Percentiles rank a stretch among this genome's conserved stretches.
Conservation (phyloP, 2,329 filamentous ascomycete genomes). For the Harringtonia lauricola region DNA sequence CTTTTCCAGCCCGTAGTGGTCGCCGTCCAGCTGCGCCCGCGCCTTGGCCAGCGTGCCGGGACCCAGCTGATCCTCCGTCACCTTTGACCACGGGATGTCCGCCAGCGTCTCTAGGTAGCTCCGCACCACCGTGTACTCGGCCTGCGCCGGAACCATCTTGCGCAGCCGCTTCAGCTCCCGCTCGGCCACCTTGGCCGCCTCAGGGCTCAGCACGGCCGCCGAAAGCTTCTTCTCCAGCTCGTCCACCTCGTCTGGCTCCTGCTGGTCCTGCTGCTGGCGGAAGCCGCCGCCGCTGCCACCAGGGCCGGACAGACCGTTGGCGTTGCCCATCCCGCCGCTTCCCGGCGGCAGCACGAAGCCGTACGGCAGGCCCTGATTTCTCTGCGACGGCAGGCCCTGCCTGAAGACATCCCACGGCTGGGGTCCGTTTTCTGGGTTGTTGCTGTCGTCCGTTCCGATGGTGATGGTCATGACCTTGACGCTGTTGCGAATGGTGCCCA, state of each 20-base stretch:
- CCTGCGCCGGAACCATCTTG: constrained; percentile 94
- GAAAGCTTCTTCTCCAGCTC: constrained; percentile 84
- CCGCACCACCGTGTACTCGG: constrained; percentile 87
- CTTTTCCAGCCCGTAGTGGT: constrained; percentile 92
- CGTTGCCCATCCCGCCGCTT: constrained; percentile 3
- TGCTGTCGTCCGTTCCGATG: constrained; percentile 41
- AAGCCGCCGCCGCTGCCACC: constrained; percentile 1
- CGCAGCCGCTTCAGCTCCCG: constrained; percentile 77
- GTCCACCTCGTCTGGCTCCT: constrained; percentile 81
- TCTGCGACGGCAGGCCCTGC: constrained; percentile 10
- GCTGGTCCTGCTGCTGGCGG: constrained; percentile 20
- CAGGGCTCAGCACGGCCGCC: constrained; percentile 67
- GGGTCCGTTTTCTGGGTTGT: constrained; percentile 34
- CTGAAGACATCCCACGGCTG: background rate
- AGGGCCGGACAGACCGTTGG: constrained; percentile 20
- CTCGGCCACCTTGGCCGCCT: constrained; percentile 83
- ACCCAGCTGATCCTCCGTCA: constrained; percentile 78
- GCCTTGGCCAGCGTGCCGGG: constrained; percentile 68
- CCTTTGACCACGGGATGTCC: constrained; percentile 84
- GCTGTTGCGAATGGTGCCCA: constrained; percentile 74
- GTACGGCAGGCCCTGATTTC: constrained; percentile 3
- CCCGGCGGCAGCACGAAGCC: constrained; percentile 8
- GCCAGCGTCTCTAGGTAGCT: constrained; percentile 90
- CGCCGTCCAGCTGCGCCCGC: constrained; percentile 82
- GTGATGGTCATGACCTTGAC: constrained; percentile 76